phyloP scores from a whole-genome alignment of 176 grass and related monocot species.

The Bolboschoenus planiculmis region DNA sequence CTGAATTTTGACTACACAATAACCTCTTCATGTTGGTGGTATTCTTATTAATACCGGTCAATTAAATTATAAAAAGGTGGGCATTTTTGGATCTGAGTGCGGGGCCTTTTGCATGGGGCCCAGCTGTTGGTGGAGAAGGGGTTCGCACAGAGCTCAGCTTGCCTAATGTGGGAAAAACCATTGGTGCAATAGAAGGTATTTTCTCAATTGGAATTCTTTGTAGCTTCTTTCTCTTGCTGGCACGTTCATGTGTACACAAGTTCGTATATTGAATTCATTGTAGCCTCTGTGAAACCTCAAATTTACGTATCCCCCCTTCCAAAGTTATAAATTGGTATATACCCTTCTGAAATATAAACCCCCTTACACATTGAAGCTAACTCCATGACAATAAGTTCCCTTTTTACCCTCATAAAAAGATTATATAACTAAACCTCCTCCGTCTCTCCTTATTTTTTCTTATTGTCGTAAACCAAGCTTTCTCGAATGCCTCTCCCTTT shows the following conservation, averaged over 20 bases:
- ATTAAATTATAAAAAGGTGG: constrained; percentile 46
- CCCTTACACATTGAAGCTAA: background rate
- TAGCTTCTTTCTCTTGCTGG: background rate
- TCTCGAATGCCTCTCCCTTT: background rate
- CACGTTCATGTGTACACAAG: background rate
- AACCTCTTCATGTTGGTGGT: background rate
- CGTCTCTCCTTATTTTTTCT: background rate
- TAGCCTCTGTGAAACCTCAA: background rate
- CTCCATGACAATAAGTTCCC: background rate
- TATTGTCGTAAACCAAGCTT: background rate
- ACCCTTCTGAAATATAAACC: background rate
- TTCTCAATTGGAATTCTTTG: constrained; percentile 4
- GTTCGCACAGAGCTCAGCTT: constrained; percentile 92
- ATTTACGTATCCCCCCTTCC: background rate
- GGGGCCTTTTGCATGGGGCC: constrained; percentile 93
- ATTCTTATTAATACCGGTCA: background rate
- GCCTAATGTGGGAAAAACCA: constrained; percentile 72
- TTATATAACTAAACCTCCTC: background rate
- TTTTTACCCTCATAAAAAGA: background rate
- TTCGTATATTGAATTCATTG: background rate
- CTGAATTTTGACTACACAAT: background rate
- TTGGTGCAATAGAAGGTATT: constrained; percentile 72
- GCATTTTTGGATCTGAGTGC: constrained; percentile 96
- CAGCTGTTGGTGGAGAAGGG: constrained; percentile 90
- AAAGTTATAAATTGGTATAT: background rate